phyloP scores from a whole-genome alignment of 768 basidiomycete species.

The Roridomyces roridus region DNA sequence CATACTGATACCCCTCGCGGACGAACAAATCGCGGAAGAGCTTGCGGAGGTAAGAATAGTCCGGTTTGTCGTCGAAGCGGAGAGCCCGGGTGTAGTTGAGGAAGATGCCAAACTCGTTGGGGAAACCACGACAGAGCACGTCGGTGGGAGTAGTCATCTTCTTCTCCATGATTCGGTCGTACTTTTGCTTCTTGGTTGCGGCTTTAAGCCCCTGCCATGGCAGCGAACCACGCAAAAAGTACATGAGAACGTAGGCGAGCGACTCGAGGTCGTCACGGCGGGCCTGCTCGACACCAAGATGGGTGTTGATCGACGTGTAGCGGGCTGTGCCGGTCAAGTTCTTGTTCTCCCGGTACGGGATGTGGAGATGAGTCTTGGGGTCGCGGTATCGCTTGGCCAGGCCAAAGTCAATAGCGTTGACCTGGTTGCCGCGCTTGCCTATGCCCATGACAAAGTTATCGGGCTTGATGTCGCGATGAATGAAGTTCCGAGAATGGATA shows the following conservation, averaged over 20 bases:
- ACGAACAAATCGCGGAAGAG: conserved; percentile 98
- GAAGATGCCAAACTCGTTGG: conserved; percentile 99
- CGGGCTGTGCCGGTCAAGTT: conserved; percentile 98
- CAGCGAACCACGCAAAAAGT: conserved; percentile 97
- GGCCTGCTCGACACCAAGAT: conserved; percentile 97
- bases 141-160: conserved; percentile 99
- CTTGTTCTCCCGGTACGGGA: conserved; percentile 99
- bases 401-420: conserved; percentile 98
- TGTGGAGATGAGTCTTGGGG: conserved; percentile 99
- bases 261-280: conserved; percentile 98
- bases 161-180: conserved; percentile 99
- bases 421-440: conserved; percentile 99
- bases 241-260: conserved; percentile 99
- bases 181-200: conserved; percentile 99
- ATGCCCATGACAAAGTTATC: conserved; percentile 99
- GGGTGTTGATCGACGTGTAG: conserved; percentile 99
- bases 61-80: conserved; percentile 99
- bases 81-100: conserved; percentile 98
- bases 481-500: conserved; percentile 99
- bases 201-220: conserved; percentile 99
- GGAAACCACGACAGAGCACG: conserved; percentile 96
- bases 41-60: conserved; percentile 99
- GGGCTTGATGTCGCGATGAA: conserved; percentile 97
- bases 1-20: conserved; percentile 97
- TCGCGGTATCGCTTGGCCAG: conserved; percentile 99